Base-by-base conservation (phyloP, 208 protist species). In the Acanthamoeba healyi region DNA sequence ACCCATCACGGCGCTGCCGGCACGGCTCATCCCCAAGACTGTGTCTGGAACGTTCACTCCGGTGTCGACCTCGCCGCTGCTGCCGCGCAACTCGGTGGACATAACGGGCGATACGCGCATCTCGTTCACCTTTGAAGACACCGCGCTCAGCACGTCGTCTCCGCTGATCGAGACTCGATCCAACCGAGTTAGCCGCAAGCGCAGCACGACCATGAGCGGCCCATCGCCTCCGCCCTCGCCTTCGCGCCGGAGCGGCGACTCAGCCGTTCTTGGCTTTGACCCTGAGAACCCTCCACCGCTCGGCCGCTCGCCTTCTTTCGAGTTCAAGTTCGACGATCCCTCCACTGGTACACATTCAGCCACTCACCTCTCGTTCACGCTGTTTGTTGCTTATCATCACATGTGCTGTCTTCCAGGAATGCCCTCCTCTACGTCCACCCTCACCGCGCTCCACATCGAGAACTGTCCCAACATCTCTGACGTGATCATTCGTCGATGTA, bases 251-350 rank as follows among this genome's bases (percentile, higher is more conserved):
- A 29, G 4, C 17, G 44, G 19, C 70, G 36, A 84, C 44, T 46
- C 74, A 17, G 6, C 40, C 24, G 12, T 24, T n/a, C 26, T 26
- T 15, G 24, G 15, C 32, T 42, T 12, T 6, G 65, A 84, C 38
- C 0, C 74, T 40, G 74, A 84, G 26, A 84, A 84, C 29, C 74
- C 74, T 1, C 74, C 74, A 14, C 74, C 74, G 24, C 74, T 84
- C 44, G 42, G 74, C 74, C 74, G 74, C 74, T 84, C 74, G 74
- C 74, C 74, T 40, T 84, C 74, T 19, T 84, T 84, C n/a, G 74
- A 84, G 74, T 84, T 84, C 74, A 84, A 84, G 74, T 84, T 84
- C n/a, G 74, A 84, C 44, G 74, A 84, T n/a, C 74, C 74, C 40
- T 44, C 74, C 15, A 84, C 74, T 9, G 74, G 74, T 84, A 70